Base-by-base conservation (phyloP, 495 filamentous ascomycete species). In the Sphaerosporella brunnea region DNA sequence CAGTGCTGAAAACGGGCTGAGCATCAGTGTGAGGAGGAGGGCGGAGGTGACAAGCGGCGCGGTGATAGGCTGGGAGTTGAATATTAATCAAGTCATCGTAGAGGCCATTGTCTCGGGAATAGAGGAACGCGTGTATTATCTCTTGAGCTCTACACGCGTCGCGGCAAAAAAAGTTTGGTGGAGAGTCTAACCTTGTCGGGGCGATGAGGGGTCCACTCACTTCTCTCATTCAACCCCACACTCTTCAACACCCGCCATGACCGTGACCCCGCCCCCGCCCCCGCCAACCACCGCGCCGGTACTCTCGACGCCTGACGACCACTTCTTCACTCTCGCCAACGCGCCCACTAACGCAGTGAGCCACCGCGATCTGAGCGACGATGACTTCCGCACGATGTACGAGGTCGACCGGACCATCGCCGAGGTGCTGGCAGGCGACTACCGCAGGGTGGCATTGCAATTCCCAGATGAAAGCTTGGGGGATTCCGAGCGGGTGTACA, bases 391-490 rank as follows among this genome's bases (percentile, higher is more conserved):
- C 53, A 66, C 79, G 18, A 77, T 80, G 25, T 96, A 96, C 66
- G 90, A 97, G 62, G 82, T 96, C 48, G 68, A 79, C 50, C 73
- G 80, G 45, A 95, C 90, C 0, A 70, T 86, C 41, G 61, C 67
- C 15, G 83, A 93, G 59, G 79, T 97, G 23, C 65, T 67, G 23
- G 62, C 72, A 39, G 76, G 76, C 41, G 71, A 69, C 59, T 93
- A 84, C 68, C 73, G 65, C 45, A 73, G 80, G 34, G 75, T 96
- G 39, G 90, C 84, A 7, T 68, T 99, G 1, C 90, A 99, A 54
- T 95, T 99, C 57, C 92, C 90, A 9, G 90, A 99, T 66, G 69
- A 75, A 10, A 85, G 96, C 79, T 66, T 99, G 23, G 67, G 71
- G 0, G 86, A 96, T 72, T 84, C 80, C 8, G 82, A 84, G 9